A percentile compares a stretch with the other conserved stretches of the same genome.
Conservation (phyloP, 176 grass and related monocot genomes). For the Cenchrus americanus region DNA sequence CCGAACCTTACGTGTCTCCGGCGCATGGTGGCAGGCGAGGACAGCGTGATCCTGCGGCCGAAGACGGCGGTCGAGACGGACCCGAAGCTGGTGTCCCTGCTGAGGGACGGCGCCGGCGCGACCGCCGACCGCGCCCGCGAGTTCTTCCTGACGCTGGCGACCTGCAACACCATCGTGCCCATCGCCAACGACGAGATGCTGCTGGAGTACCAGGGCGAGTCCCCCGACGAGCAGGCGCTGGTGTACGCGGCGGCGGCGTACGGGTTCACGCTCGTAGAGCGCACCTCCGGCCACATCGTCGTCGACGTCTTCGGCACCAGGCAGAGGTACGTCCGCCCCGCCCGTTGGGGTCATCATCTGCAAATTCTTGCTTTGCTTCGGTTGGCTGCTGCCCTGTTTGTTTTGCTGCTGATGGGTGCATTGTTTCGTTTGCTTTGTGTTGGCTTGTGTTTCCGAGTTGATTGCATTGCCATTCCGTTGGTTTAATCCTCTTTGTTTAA, state of each 20-base stretch:
- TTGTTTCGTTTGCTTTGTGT: background rate
- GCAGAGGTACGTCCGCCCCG: slow-evolving; percentile 57
- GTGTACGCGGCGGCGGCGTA: slow-evolving; percentile 90
- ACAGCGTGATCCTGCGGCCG: slow-evolving; percentile 39
- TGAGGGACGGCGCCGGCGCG: slow-evolving; percentile 47
- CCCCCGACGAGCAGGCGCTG: slow-evolving; percentile 90
- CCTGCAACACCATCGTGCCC: slow-evolving; percentile 95
- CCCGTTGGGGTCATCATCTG: background rate
- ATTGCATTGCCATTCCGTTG: background rate
- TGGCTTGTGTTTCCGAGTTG: background rate
- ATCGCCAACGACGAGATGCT: slow-evolving; percentile 45
- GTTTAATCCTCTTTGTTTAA: background rate
- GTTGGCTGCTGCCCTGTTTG: background rate
- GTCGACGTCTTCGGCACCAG: slow-evolving; percentile 76
- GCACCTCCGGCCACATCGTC: slow-evolving; percentile 85
- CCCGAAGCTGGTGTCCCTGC: slow-evolving; percentile 51
- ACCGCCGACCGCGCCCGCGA: slow-evolving; percentile 58
- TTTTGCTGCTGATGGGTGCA: background rate
- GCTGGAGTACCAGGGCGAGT: slow-evolving; percentile 95
- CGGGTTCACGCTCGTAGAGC: slow-evolving; percentile 74
- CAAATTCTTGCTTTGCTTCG: background rate
- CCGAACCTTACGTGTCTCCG: no score
- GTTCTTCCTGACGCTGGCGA: slow-evolving; percentile 76
- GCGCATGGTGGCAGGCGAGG: slow-evolving; percentile 10
- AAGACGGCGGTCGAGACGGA: slow-evolving; percentile 73